phyloP scores from a whole-genome alignment of 495 filamentous ascomycete species.

The Eremomyces bilateralis region DNA sequence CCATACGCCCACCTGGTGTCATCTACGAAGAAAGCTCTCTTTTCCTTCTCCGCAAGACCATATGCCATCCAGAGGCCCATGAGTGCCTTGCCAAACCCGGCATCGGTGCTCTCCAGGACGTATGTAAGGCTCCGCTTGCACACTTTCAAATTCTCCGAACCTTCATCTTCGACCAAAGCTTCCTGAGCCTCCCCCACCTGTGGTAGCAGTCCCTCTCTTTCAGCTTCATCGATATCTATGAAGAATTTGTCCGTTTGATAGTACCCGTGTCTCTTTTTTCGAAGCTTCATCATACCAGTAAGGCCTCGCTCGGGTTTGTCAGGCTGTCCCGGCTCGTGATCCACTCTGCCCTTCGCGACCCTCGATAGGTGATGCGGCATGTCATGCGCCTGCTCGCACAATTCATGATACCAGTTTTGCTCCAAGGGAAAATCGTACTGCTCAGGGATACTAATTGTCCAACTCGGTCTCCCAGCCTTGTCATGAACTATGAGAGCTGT shows the following conservation, averaged over 20 bases:
- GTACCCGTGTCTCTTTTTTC: conserved; percentile 27
- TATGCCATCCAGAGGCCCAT: conserved; percentile 60
- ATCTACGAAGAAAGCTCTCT: conserved; percentile 51
- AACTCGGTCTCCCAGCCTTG: conserved; percentile 31
- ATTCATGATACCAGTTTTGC: conserved; percentile 32
- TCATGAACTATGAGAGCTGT: conserved; percentile 37
- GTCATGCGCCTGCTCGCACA: conserved; percentile 35
- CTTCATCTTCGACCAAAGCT: conserved; percentile 11
- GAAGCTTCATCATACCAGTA: conserved; percentile 14
- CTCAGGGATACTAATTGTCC: conserved; percentile 49
- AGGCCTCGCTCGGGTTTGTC: no score
- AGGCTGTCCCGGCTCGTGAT: no score
- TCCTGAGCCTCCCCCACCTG: conserved; percentile 8
- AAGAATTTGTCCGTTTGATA: conserved; percentile 39
- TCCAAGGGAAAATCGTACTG: conserved; percentile 34
- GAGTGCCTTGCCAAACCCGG: conserved; percentile 44
- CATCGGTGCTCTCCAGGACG: conserved; percentile 41
- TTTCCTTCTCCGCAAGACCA: conserved; percentile 46
- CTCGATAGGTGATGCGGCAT: conserved; percentile 26
- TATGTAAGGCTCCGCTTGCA: conserved; percentile 50
- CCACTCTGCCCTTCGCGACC: conserved; percentile 5
- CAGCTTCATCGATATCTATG: conserved; percentile 42
- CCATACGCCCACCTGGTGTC: conserved; percentile 62
- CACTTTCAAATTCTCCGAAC: conserved; percentile 19
- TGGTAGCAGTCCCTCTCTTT: conserved; percentile 30